phyloP scores from a whole-genome alignment of 331 rosid species.

The Stylosanthes scabra region DNA sequence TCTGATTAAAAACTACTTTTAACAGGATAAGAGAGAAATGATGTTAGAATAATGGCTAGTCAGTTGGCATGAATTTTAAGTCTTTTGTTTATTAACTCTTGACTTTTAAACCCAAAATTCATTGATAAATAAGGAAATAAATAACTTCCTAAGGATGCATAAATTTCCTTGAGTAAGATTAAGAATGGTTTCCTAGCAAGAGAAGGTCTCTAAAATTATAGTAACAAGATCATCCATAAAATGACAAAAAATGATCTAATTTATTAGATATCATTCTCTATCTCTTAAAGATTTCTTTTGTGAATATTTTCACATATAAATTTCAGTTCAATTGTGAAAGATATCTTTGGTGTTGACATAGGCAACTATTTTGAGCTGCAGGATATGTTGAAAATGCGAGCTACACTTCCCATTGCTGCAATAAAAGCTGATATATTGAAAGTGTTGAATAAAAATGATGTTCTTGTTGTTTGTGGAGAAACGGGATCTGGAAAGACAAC shows the following conservation, averaged over 20 bases:
- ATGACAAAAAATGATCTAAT: background rate
- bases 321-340: background rate
- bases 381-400: conserved; percentile 89
- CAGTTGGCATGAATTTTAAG: no score
- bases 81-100: background rate
- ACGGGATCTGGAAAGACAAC: conserved; percentile 99
- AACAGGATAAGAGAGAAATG: no score
- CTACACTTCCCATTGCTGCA: conserved; percentile 82
- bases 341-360: conserved; percentile 4
- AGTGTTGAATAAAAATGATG: conserved; percentile 70
- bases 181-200: background rate
- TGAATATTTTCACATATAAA: conserved; percentile 1
- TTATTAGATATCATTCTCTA: background rate
- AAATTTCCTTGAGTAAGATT: background rate
- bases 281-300: background rate
- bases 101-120: background rate
- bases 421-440: conserved; percentile 75
- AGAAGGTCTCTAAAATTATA: background rate
- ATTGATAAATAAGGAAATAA: background rate
- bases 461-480: conserved; percentile 97
- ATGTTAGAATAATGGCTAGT: no score
- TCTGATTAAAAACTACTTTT: no score
- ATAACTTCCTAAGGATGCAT: background rate
- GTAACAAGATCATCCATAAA: background rate
- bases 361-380: conserved; percentile 41